Evolutionary conservation across 2,329 filamentous ascomycete genomes (phyloP).

Genomic region (Penicillium aurantiogriseum): DNA sequence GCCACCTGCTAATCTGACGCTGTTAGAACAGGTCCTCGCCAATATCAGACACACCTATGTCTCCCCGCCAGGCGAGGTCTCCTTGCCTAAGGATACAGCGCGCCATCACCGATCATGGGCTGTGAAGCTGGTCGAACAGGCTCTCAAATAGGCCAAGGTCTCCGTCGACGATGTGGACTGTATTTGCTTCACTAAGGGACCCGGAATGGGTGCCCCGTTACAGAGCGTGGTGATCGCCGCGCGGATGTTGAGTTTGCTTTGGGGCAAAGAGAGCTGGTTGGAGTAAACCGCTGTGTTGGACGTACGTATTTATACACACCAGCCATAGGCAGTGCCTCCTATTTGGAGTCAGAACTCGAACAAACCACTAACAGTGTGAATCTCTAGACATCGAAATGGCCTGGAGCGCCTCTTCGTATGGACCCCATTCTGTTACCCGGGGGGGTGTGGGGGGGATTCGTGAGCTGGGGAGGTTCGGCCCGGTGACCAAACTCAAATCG

Average conservation of each 20-base stretch:
- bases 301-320: conserved; percentile 47
- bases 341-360: neutral
- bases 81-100: conserved; percentile 94
- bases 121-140: conserved; percentile 73
- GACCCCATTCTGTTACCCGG: no score
- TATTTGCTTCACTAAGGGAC: conserved; percentile 93
- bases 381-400: conserved; percentile 84
- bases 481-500: no score
- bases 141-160: conserved; percentile 68
- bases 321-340: neutral
- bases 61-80: conserved; percentile 87
- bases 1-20: no score
- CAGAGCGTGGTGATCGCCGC: conserved; percentile 83
- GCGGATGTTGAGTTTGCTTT: conserved; percentile 75
- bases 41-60: conserved; percentile 94
- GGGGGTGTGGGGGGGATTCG: no score
- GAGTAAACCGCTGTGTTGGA: conserved; percentile 96
- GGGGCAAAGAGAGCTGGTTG: conserved; percentile 82
- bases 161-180: conserved; percentile 71
- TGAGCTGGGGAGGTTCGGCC: no score
- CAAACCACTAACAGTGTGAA: conserved; percentile 1
- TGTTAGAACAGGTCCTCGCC: conserved; percentile 62
- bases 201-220: conserved; percentile 93
- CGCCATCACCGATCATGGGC: conserved; percentile 87
- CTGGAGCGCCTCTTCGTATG: no score